A percentile compares a stretch with the other conserved stretches of the same genome.
Evolutionary conservation across 768 basidiomycete species (phyloP).

Genomic region (Kwoniella botswanensis): DNA sequence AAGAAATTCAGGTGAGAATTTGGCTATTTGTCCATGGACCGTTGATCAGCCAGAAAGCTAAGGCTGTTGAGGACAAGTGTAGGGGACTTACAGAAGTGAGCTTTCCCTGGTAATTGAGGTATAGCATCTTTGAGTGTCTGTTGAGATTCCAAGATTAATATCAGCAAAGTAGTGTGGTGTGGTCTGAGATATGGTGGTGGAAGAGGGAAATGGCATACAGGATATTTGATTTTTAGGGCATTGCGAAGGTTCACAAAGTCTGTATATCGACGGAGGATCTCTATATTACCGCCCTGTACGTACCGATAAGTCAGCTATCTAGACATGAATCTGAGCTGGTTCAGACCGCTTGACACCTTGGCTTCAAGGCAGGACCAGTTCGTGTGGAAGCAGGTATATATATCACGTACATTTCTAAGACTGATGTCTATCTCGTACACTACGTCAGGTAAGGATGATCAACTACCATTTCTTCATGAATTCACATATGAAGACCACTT

Average conservation of each 20-base stretch:
- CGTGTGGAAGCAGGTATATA: background rate
- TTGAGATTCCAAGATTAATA: background rate
- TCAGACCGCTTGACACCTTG: no score
- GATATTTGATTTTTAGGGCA: constrained; percentile 37
- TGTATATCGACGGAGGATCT: constrained; percentile 49
- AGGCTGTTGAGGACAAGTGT: constrained; percentile 27
- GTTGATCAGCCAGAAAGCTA: no score
- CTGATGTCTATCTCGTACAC: constrained; percentile 54
- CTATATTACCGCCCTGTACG: constrained; percentile 38
- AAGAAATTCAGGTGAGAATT: constrained; percentile 50
- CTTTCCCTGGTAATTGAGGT: constrained; percentile 50
- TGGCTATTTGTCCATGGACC: constrained; percentile 30
- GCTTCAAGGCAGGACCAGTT: no score
- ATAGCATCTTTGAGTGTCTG: constrained; percentile 42
- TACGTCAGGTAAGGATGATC: constrained; percentile 1
- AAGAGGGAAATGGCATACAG: constrained; percentile 25
- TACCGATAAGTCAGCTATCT: no score
- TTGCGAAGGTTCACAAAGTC: constrained; percentile 48
- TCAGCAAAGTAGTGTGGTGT: background rate
- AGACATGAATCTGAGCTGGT: no score
- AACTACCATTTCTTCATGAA: background rate
- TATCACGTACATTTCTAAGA: constrained; percentile 31
- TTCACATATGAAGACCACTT: no score
- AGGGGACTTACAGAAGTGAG: constrained; percentile 45
- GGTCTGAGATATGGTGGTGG: background rate